Evolutionary conservation across 768 basidiomycete species (phyloP).

Genomic region (Naganishia vaughanmartiniae): DNA sequence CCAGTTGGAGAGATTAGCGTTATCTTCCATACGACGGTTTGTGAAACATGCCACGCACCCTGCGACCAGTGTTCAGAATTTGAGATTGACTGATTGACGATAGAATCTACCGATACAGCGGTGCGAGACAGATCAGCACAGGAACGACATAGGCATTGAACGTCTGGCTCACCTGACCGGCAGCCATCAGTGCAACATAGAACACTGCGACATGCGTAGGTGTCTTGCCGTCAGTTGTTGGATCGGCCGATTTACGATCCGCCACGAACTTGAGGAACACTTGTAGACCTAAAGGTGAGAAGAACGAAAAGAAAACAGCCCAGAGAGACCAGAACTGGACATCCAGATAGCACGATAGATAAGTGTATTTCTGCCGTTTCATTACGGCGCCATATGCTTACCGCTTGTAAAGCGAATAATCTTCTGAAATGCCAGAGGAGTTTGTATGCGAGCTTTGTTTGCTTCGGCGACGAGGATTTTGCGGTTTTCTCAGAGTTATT

Average conservation of each 20-base stretch:
- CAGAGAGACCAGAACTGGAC: slow-evolving; percentile 36
- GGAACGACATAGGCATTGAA: not conserved
- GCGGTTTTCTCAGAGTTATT: slow-evolving; percentile 33
- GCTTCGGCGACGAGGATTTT: slow-evolving; percentile 32
- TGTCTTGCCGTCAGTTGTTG: slow-evolving; percentile 36
- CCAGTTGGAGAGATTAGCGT: not conserved
- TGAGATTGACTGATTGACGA: slow-evolving; percentile 35
- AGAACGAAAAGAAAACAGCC: slow-evolving; percentile 48
- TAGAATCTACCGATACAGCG: slow-evolving; percentile 11
- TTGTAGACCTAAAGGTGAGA: slow-evolving; percentile 53
- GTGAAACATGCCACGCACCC: slow-evolving; percentile 28
- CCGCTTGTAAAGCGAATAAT: slow-evolving; percentile 37
- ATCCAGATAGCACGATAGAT: not conserved
- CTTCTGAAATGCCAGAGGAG: slow-evolving; percentile 42
- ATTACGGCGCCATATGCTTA: slow-evolving; percentile 28
- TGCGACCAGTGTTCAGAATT: slow-evolving; percentile 51
- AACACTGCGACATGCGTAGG: slow-evolving; percentile 52
- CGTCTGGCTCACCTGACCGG: slow-evolving; percentile 40
- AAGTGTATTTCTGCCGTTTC: not conserved
- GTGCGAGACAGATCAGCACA: not conserved
- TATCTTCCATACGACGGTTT: not conserved
- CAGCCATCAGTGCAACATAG: slow-evolving; percentile 52
- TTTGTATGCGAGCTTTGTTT: slow-evolving; percentile 38
- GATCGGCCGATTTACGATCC: slow-evolving; percentile 37
- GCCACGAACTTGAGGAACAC: slow-evolving; percentile 51